phyloP scores from a whole-genome alignment of 192 early-diverging fungal species.

The Polychytrium aggregatum region DNA sequence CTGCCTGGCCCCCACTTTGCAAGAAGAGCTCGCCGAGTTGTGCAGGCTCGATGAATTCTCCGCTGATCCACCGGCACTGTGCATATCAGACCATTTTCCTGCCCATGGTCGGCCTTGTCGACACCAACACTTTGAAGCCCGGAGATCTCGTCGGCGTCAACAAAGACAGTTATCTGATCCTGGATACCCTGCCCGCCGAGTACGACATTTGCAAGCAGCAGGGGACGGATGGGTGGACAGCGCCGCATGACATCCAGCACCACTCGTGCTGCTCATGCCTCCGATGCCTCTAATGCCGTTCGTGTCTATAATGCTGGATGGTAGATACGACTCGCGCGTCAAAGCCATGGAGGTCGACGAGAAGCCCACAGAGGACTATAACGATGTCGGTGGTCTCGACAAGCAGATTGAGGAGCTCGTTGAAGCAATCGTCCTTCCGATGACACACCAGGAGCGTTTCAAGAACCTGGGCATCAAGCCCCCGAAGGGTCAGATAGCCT shows the following conservation, averaged over 20 bases:
- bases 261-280: no score
- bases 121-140: slow-evolving; percentile 76
- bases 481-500: slow-evolving; percentile 67
- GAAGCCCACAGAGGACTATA: slow-evolving; percentile 96
- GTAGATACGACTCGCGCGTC: slow-evolving; percentile 88
- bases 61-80: no score
- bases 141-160: slow-evolving; percentile 96
- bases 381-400: slow-evolving; percentile 84
- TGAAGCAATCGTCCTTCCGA: slow-evolving; percentile 94
- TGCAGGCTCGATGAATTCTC: no score
- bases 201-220: slow-evolving; percentile 41
- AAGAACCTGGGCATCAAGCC: slow-evolving; percentile 91
- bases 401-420: slow-evolving; percentile 97
- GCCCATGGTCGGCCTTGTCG: slow-evolving; percentile 94
- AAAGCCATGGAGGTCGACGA: slow-evolving; percentile 99
- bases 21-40: no score
- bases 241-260: no score
- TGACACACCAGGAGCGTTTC: slow-evolving; percentile 95
- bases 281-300: not conserved
- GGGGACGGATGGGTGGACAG: no score
- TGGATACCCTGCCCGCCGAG: slow-evolving; percentile 94
- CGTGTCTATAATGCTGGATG: not conserved
- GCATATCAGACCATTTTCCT: slow-evolving; percentile 91
- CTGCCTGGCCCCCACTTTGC: no score
- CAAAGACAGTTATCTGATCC: slow-evolving; percentile 92